These are phyloP conservation scores for Collybiopsis luxurians DNA, from an alignment of 768 basidiomycete species.

Conservation along the genomic window DNA sequence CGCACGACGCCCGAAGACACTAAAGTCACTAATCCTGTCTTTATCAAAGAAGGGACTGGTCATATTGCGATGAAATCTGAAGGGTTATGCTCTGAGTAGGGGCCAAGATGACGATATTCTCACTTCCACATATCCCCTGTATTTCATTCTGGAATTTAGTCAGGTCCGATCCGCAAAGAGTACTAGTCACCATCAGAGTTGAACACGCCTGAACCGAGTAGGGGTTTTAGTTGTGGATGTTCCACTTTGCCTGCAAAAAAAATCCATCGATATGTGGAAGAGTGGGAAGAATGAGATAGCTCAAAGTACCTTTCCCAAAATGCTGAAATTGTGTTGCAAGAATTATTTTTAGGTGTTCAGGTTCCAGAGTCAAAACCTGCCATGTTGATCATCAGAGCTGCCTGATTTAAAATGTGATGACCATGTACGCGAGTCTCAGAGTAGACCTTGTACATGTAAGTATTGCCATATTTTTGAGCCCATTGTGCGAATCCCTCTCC, in stretches of 20 bases:
- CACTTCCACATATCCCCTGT: not conserved
- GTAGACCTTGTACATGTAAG: not conserved
- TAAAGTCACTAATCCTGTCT: too few species aligned
- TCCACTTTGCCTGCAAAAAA: conserved; percentile 15
- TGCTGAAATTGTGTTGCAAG: conserved; percentile 36
- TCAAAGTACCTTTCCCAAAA: conserved; percentile 36
- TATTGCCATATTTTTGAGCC: conserved; percentile 4
- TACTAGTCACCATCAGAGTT: conserved; percentile 45
- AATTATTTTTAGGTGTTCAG: conserved; percentile 30
- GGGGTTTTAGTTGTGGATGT: conserved; percentile 16
- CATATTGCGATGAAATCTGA: too few species aligned
- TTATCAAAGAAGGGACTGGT: too few species aligned
- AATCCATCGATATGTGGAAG: not conserved
- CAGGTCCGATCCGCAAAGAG: not conserved
- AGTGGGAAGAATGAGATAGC: too few species aligned
- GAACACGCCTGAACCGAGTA: conserved; percentile 60
- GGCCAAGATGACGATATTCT: too few species aligned
- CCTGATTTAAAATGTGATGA: too few species aligned
- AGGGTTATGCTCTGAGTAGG: too few species aligned
- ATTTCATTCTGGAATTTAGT: not conserved
- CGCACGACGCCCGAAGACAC: too few species aligned
- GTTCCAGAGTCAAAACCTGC: conserved; percentile 16
- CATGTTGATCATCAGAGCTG: too few species aligned
- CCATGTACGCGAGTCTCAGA: conserved; percentile 4
- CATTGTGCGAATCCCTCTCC: conserved; percentile 5